phyloP scores from a whole-genome alignment of 2,329 filamentous ascomycete genomes.

The Phaeophleospora eucalypticola region DNA sequence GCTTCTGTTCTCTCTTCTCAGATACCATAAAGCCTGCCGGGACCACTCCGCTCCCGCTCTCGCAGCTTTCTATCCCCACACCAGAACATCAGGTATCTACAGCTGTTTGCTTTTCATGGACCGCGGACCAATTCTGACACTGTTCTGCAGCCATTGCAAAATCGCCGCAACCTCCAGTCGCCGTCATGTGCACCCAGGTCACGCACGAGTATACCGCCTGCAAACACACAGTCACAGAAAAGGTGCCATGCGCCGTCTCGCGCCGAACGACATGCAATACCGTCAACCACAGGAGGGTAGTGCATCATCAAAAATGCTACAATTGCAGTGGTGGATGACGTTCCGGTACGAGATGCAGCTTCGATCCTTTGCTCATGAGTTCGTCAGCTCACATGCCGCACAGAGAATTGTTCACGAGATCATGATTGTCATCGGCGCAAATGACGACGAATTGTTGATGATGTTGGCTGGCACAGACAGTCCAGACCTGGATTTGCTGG shows the following conservation, averaged over 20 bases:
- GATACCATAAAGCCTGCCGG: background rate
- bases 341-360: background rate
- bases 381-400: background rate
- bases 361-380: background rate
- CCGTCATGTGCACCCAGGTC: slow-evolving; percentile 45
- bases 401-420: background rate
- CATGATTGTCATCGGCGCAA: background rate
- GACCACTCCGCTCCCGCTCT: background rate
- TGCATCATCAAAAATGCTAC: slow-evolving; percentile 47
- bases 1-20: background rate
- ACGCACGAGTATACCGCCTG: slow-evolving; percentile 45
- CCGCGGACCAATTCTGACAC: no score
- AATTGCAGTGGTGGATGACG: slow-evolving; percentile 41
- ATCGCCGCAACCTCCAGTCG: background rate
- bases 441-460: background rate
- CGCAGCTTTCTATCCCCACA: no score
- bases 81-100: no score
- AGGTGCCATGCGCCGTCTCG: slow-evolving; percentile 45
- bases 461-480: background rate
- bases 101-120: no score
- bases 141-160: background rate
- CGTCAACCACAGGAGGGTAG: slow-evolving; percentile 42
- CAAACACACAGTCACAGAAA: slow-evolving; percentile 42
- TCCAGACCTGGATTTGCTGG: background rate
- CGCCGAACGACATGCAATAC: slow-evolving; percentile 40